These are phyloP conservation scores for Ceratocystis cacaofunesta DNA, from an alignment of 2,329 filamentous ascomycete species.

Conservation along the genomic window DNA sequence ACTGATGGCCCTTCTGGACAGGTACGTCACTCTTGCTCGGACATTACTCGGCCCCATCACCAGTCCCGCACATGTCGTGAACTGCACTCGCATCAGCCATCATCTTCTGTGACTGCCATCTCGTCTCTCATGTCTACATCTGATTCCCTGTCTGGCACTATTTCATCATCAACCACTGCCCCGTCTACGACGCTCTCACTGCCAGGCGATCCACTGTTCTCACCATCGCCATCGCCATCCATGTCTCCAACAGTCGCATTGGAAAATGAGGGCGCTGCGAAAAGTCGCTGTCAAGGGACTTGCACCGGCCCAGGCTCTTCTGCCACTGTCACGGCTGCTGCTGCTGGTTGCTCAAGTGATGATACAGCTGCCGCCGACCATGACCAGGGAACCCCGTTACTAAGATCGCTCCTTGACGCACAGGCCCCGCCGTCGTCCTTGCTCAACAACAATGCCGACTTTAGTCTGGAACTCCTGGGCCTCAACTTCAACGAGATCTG, in stretches of 20 bases:
- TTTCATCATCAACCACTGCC: neutral
- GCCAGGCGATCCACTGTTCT: conserved; percentile 13
- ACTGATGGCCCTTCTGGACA: conserved; percentile 3
- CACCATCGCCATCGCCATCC: conserved; percentile 26
- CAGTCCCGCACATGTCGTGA: neutral
- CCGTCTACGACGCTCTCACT: conserved; percentile 12
- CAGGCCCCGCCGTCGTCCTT: conserved; percentile 24
- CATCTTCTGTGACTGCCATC: conserved; percentile 3
- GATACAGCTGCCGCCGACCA: neutral
- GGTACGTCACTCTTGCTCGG: conserved; percentile 5
- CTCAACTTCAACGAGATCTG: conserved; percentile 41
- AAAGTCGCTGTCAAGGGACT: conserved; percentile 21
- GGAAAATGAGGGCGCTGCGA: neutral
- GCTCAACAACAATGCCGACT: conserved; percentile 30
- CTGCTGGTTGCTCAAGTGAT: neutral
- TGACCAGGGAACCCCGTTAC: conserved; percentile 9
- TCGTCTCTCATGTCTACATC: conserved; percentile 6
- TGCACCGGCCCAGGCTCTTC: neutral
- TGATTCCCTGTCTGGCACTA: neutral
- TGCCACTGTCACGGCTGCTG: neutral
- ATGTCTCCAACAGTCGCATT: conserved; percentile 17
- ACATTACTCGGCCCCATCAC: neutral
- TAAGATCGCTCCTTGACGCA: conserved; percentile 12
- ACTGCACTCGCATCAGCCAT: neutral
- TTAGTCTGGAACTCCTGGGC: conserved; percentile 38